Percentiles rank a stretch among this genome's conserved stretches.
These are phyloP conservation scores for Pelargonium nanum DNA, from an alignment of 345 rosid species.

Conservation along the genomic window DNA sequence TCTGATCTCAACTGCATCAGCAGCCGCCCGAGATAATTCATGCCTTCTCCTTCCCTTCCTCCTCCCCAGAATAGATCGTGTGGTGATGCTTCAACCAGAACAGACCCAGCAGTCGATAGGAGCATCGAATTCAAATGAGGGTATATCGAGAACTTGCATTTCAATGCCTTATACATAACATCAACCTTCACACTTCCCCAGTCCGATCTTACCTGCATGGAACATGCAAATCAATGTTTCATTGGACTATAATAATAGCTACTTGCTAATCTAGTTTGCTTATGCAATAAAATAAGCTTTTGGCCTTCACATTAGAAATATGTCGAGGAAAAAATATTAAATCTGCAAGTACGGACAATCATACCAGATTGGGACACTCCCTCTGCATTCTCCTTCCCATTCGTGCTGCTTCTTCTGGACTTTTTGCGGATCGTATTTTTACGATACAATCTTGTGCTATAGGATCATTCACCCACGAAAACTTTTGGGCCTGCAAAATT, in stretches of 20 bases:
- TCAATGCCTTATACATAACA: conserved; percentile 69
- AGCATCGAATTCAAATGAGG: conserved; percentile 75
- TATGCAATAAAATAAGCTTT: no score
- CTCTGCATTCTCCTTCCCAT: conserved; percentile 65
- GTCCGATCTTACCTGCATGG: conserved; percentile 64
- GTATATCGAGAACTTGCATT: conserved; percentile 75
- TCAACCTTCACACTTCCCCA: conserved; percentile 74
- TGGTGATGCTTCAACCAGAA: conserved; percentile 86
- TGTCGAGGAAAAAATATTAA: not conserved
- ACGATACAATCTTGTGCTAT: conserved; percentile 46
- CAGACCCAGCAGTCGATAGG: conserved; percentile 66
- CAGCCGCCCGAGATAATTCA: conserved; percentile 79
- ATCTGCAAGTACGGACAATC: conserved; percentile 8
- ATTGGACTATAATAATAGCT: no score
- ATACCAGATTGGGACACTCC: conserved; percentile 55
- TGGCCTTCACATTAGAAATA: not conserved
- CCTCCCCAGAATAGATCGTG: conserved; percentile 97
- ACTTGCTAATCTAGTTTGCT: no score
- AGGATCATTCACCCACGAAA: conserved; percentile 44
- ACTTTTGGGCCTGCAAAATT: conserved; percentile 50
- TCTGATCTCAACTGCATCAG: conserved; percentile 84
- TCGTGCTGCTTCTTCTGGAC: conserved; percentile 92
- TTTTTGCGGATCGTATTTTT: conserved; percentile 48
- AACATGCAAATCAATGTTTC: not conserved
- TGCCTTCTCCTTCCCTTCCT: conserved; percentile 91